Base-by-base conservation (phyloP, 352 stramenopile genomes). In the Globisporangium irregulare region DNA sequence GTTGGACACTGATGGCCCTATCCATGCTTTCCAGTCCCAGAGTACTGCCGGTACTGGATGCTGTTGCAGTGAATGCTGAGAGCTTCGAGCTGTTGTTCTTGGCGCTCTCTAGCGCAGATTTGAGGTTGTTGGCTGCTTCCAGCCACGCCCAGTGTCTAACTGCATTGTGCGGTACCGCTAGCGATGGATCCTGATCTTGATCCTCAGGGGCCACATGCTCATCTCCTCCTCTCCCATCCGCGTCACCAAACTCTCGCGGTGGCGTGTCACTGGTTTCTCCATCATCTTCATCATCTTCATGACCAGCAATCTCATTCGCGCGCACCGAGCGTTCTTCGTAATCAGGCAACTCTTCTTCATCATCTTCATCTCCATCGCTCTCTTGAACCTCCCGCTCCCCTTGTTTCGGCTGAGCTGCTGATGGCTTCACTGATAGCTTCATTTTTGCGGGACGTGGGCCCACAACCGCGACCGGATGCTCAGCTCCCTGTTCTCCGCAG, bases 401-500 rank as follows among this genome's bases (percentile, higher is more conserved):
- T 25, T 43, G 22, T 25, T 12, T 12, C 38, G 15, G 27, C 12
- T 32, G 12, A 25, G 24, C 38, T 46, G 24, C 38, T 46, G 38
- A 43, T 43, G 36, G 36, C 36, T 43, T 43, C 36, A 2, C 38
- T 46, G 38, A 51, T 51, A 7, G 43, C 43, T 51, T 22, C 15
- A 4, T 18, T 51, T 51, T 51, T 51, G 43, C 5, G 6, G 3
- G 15, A 10, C 0, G 43, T 3, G 43, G 43, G 43, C 22, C 15
- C 5, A 51, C 38, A 27, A 22, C 24, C 7, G 20, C 36, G 32
- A 55, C n/a, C 3, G 27, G 7, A 0, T 64, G 15, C 43, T 68
- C 58, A 8, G 43, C 66, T 10, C 67, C 69, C 7, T 48, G 43
- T 34, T 62, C 55, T 8, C 66, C 70, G 20, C 70, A 75, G 59